Conservation (phyloP, 1,284 basidiomycete genomes). For the Takashimella koratensis region DNA sequence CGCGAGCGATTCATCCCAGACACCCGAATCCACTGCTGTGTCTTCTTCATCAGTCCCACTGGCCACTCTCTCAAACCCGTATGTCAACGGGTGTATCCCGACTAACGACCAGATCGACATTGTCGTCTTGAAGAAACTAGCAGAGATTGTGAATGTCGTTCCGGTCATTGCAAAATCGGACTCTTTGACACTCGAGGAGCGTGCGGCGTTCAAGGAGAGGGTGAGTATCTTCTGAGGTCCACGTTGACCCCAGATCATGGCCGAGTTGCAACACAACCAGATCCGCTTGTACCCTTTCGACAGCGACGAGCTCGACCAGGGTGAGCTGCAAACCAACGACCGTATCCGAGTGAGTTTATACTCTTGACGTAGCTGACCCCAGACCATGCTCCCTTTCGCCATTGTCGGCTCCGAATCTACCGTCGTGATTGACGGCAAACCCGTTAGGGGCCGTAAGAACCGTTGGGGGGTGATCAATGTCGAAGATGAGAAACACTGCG, state of each 20-base stretch:
- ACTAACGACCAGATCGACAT: constrained; percentile 66
- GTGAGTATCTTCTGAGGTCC: constrained; percentile 56
- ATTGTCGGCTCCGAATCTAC: constrained; percentile 92
- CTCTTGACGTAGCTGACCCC: constrained; percentile 8
- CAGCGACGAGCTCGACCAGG: constrained; percentile 87
- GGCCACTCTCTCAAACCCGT: constrained; percentile 81
- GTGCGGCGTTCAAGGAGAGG: constrained; percentile 87
- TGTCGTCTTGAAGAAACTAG: constrained; percentile 97
- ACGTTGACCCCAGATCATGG: constrained; percentile 83
- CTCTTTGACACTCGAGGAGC: constrained; percentile 87
- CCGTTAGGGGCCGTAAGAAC: constrained; percentile 93
- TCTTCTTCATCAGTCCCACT: constrained; percentile 98
- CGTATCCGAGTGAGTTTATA: constrained; percentile 68
- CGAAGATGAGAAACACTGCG: constrained; percentile 94
- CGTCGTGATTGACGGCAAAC: constrained; percentile 92
- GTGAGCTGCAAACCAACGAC: constrained; percentile 83
- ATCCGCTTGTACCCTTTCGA: constrained; percentile 97
- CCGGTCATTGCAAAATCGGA: constrained; percentile 99
- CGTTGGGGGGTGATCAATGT: constrained; percentile 98
- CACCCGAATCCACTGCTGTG: constrained; percentile 95
- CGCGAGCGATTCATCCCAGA: constrained; percentile 97
- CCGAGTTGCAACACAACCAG: constrained; percentile 86
- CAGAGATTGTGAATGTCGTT: constrained; percentile 97
- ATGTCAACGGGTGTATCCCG: constrained; percentile 6
- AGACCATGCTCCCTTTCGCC: constrained; percentile 94